These are phyloP conservation scores for Globisporangium solare DNA, from an alignment of 352 stramenopile species.

Conservation along the genomic window DNA sequence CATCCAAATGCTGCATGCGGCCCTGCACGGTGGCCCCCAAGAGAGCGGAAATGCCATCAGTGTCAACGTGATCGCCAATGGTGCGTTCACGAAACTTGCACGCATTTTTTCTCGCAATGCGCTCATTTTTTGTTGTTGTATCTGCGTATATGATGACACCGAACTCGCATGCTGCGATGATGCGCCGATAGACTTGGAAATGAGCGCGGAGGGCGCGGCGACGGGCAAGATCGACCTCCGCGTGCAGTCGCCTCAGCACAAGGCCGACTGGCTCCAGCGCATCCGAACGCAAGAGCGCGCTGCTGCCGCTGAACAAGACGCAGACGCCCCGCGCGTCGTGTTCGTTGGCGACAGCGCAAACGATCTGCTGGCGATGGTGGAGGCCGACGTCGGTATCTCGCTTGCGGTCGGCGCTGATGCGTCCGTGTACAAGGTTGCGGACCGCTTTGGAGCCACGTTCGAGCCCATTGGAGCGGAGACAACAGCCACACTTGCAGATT, in stretches of 20 bases:
- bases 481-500: slow-evolving; percentile 14
- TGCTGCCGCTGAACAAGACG: background rate
- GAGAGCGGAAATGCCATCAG: background rate
- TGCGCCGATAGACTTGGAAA: slow-evolving; percentile 33
- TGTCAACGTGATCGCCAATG: slow-evolving; percentile 48
- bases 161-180: background rate
- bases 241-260: slow-evolving; percentile 57
- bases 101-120: too few relatives aligned
- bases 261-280: slow-evolving; percentile 28
- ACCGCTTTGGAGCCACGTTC: slow-evolving; percentile 28
- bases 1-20: slow-evolving; percentile 29
- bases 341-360: slow-evolving; percentile 70
- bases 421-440: slow-evolving; percentile 21
- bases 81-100: slow-evolving; percentile 17
- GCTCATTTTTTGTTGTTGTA: too few relatives aligned
- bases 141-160: background rate
- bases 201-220: slow-evolving; percentile 29
- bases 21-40: slow-evolving; percentile 11
- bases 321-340: slow-evolving; percentile 16
- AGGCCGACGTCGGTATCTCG: slow-evolving; percentile 58
- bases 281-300: slow-evolving; percentile 3
- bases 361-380: slow-evolving; percentile 55
- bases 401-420: slow-evolving; percentile 19
- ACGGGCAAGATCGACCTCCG: slow-evolving; percentile 49
- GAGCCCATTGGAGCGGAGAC: slow-evolving; percentile 17